Evolutionary conservation across 176 grass and related monocot species (phyloP).

Genomic region (Rhipidocladum racemiflorum): DNA sequence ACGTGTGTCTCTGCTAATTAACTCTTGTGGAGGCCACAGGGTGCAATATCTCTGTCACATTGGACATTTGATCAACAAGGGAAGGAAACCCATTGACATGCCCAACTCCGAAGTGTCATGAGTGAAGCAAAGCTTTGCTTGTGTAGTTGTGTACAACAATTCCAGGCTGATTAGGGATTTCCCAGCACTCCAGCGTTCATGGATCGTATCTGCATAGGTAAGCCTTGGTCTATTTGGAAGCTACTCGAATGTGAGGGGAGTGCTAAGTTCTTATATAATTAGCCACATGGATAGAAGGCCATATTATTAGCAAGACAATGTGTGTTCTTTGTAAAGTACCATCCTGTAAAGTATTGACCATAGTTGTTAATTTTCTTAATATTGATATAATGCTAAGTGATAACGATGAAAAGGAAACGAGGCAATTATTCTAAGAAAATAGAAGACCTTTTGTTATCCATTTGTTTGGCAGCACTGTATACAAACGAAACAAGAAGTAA

Average conservation of each 20-base stretch:
- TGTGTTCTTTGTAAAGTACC: not conserved
- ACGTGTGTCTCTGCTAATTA: conserved; percentile 34
- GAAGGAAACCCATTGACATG: conserved; percentile 29
- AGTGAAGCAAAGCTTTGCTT: conserved; percentile 44
- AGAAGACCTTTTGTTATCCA: conserved; percentile 21
- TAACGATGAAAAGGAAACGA: conserved; percentile 1
- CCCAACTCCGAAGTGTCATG: conserved; percentile 21
- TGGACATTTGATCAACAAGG: conserved; percentile 35
- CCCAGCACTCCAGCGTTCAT: conserved; percentile 9
- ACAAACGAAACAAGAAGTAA: not conserved
- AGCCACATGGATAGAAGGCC: not conserved
- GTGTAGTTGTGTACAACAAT: conserved; percentile 34
- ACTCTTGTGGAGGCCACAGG: conserved; percentile 16
- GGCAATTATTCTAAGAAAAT: not conserved
- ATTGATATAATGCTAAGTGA: not conserved
- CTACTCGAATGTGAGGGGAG: not conserved
- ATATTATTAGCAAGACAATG: not conserved
- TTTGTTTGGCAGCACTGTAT: conserved; percentile 28
- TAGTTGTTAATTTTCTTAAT: not conserved
- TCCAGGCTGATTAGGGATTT: not conserved
- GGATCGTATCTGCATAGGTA: not conserved
- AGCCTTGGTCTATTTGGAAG: not conserved
- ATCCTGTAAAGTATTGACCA: not conserved
- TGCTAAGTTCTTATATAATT: conserved; percentile 5
- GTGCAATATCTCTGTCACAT: conserved; percentile 40